These are phyloP conservation scores for Pichia sp. DNA, from an alignment of 1,139 yeast species.

Conservation along the genomic window DNA sequence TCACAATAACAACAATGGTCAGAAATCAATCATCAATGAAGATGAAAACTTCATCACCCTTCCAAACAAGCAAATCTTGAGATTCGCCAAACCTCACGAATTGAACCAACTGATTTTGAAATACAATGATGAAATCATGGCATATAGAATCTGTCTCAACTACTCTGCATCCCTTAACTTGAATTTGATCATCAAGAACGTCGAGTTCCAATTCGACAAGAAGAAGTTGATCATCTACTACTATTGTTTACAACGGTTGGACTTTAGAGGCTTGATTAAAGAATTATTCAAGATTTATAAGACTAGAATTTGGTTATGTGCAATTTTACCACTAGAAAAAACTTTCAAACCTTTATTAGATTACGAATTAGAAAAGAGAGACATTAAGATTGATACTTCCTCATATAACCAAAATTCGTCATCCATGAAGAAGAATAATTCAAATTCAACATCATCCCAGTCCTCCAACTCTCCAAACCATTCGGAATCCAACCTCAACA, in stretches of 20 bases:
- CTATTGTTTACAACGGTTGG: constrained; percentile 79
- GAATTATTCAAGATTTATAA: constrained; percentile 92
- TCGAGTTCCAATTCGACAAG: constrained; percentile 95
- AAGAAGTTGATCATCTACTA: constrained; percentile 92
- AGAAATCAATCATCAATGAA: constrained; percentile 35
- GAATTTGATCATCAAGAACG: constrained; percentile 43
- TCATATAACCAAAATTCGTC: not conserved
- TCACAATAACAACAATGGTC: constrained; percentile 19
- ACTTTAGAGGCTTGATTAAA: constrained; percentile 87
- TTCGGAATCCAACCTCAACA: not conserved
- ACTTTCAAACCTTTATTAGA: constrained; percentile 31
- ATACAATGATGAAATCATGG: constrained; percentile 70
- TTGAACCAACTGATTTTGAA: constrained; percentile 59
- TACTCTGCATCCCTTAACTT: constrained; percentile 40
- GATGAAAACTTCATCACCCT: constrained; percentile 36
- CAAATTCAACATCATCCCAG: no score
- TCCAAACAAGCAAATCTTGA: constrained; percentile 64
- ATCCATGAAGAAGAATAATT: not conserved
- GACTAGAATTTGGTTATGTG: constrained; percentile 97
- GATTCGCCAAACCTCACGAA: constrained; percentile 67
- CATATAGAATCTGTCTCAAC: constrained; percentile 61
- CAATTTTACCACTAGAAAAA: constrained; percentile 50
- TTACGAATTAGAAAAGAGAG: constrained; percentile 30
- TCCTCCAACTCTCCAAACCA: no score
- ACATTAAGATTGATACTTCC: constrained; percentile 13